Percentiles rank a stretch among this genome's conserved stretches.
Evolutionary conservation across 371 early-diverging fungal genomes (phyloP).

Genomic region (Capillidium heterosporum): DNA sequence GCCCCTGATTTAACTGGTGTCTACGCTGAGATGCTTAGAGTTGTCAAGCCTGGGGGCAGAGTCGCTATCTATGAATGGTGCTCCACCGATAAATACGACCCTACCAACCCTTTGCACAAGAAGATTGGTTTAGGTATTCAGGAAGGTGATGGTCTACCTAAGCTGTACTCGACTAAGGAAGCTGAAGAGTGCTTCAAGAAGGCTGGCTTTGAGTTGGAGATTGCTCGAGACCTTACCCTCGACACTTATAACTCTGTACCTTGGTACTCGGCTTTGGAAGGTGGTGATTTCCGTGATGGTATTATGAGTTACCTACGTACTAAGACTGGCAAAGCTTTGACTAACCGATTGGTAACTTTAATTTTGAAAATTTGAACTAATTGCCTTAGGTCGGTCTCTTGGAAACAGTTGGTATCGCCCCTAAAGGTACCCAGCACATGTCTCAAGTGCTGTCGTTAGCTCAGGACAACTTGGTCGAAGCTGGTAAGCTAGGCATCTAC

Average conservation of each 20-base stretch:
- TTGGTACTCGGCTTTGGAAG: constrained; percentile 71
- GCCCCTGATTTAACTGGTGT: constrained; percentile 64
- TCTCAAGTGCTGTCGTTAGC: constrained; percentile 59
- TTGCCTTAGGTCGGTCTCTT: constrained; percentile 17
- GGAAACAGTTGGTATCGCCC: constrained; percentile 63
- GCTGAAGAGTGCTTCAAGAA: constrained; percentile 54
- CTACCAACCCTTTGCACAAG: constrained; percentile 43
- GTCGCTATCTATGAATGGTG: constrained; percentile 91
- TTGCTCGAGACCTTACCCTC: constrained; percentile 44
- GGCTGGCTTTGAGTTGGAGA: constrained; percentile 69
- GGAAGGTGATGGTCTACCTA: constrained; percentile 71
- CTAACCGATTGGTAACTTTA: constrained; percentile 13
- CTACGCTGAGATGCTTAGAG: constrained; percentile 73
- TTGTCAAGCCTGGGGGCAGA: constrained; percentile 74
- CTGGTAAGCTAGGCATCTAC: constrained; percentile 55
- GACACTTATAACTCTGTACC: constrained; percentile 36
- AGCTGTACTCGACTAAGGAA: constrained; percentile 49
- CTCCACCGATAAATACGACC: constrained; percentile 66
- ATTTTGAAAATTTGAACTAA: constrained; percentile 2
- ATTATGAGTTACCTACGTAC: constrained; percentile 30
- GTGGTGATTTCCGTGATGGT: constrained; percentile 21
- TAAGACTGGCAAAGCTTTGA: constrained; percentile 11
- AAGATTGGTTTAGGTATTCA: constrained; percentile 54
- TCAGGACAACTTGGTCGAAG: constrained; percentile 57
- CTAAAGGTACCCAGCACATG: constrained; percentile 63